Evolutionary conservation across 805 yeast species (phyloP).

Genomic region (Babjeviella inositovora): DNA sequence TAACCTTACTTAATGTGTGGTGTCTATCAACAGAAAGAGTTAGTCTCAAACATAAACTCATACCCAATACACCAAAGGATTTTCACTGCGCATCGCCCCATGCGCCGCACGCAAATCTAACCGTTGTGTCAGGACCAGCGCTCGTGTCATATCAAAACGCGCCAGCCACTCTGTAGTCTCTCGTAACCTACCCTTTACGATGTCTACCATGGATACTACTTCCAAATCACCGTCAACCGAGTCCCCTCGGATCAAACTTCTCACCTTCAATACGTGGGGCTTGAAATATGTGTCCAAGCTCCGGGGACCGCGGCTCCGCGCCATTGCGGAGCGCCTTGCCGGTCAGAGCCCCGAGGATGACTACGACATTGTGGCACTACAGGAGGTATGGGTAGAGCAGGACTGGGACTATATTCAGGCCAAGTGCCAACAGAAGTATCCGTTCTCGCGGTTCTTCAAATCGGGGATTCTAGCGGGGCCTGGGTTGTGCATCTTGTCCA

Average conservation of each 20-base stretch:
- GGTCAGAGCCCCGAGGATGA: slow-evolving; percentile 11
- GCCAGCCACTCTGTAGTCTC: too few species aligned
- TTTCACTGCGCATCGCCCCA: too few species aligned
- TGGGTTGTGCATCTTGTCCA: slow-evolving; percentile 74
- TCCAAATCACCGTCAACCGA: too few species aligned
- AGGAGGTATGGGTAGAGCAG: slow-evolving; percentile 80
- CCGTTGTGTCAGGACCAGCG: too few species aligned
- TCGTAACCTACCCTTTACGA: too few species aligned
- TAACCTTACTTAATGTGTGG: too few species aligned
- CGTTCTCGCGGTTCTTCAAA: slow-evolving; percentile 53
- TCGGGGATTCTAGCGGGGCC: slow-evolving; percentile 89
- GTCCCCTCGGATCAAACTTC: slow-evolving; percentile 32
- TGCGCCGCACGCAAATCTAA: too few species aligned
- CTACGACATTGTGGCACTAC: slow-evolving; percentile 84
- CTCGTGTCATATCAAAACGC: too few species aligned
- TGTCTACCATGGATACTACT: too few species aligned
- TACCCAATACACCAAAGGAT: too few species aligned
- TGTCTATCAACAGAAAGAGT: too few species aligned
- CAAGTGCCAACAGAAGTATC: slow-evolving; percentile 28
- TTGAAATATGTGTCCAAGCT: slow-evolving; percentile 66
- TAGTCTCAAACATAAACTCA: too few species aligned
- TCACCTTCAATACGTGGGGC: slow-evolving; percentile 83
- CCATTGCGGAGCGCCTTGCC: slow-evolving; percentile 56
- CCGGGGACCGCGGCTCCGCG: slow-evolving; percentile 47
- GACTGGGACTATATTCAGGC: slow-evolving; percentile 60